Base-by-base conservation (phyloP, 768 basidiomycete species). In the Kwoniella shandongensis region DNA sequence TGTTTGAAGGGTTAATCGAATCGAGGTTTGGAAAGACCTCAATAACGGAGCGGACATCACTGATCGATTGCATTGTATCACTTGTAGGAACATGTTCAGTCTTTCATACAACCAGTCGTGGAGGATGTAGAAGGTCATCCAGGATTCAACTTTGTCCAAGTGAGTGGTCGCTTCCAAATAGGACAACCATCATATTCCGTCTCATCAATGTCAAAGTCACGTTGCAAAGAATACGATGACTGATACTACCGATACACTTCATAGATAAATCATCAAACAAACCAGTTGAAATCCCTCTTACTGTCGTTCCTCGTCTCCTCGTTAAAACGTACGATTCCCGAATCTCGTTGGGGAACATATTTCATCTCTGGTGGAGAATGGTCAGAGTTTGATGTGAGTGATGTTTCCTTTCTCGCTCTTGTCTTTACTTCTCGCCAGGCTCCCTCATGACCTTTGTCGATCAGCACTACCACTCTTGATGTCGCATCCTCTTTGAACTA, bases 221-320 rank as follows among this genome's bases (percentile, higher is more conserved):
- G 51, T 62, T 20, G 29, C n/a, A n/a, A n/a, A n/a, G n/a, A n/a
- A n/a, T n/a, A n/a, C n/a, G n/a, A n/a, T n/a, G n/a, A n/a, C n/a
- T n/a, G n/a, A n/a, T n/a, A n/a, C n/a, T n/a, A n/a, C n/a, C n/a
- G n/a, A n/a, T n/a, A n/a, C n/a, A n/a, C n/a, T n/a, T 32, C 10
- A 11, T 67, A 81, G 81, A 85, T 97, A 74, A 98, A 98, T 77
- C 81, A 94, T 25, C 94, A 98, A 78, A 88, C 91, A 75, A 98
- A 98, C 77, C 79, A 88, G 4, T 83, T 98, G 62, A 96, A 96
- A 79, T 88, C 88, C 0, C 83, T 92, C 72, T 84, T 98, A 29
- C 88, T 97, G 49, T 85, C 86, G 48, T 78, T 97, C 52, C 94
- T 92, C 79, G 76, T 86, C n/a, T 83, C 82, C 8, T 83, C 85